Percentiles rank a stretch among this genome's conserved stretches.
These are phyloP conservation scores for Reutealis trisperma DNA, from an alignment of 345 rosid genomes.

Conservation along the genomic window DNA sequence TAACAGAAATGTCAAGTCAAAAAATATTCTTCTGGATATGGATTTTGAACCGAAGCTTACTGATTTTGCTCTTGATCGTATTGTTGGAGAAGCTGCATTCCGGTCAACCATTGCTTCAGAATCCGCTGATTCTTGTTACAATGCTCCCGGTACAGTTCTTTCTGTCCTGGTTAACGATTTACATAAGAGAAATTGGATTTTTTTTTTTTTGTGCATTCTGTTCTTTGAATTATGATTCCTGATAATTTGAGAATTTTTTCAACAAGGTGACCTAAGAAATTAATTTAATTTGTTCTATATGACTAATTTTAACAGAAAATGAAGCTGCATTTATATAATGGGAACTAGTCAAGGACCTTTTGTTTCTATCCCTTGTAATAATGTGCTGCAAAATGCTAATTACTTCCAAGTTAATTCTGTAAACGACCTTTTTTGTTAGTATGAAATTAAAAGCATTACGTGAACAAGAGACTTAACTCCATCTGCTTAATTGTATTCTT, in stretches of 20 bases:
- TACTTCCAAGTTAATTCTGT: too few relatives aligned
- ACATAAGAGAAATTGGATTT: not conserved
- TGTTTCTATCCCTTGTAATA: not conserved
- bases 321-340: not conserved
- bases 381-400: not conserved
- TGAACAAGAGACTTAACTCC: not conserved
- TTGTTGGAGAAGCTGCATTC: conserved; percentile 80
- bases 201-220: not conserved
- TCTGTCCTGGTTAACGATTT: not conserved
- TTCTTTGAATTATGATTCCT: too few relatives aligned
- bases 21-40: conserved; percentile 69
- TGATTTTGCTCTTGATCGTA: conserved; percentile 72
- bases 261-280: too few relatives aligned
- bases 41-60: conserved; percentile 77
- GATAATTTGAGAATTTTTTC: too few relatives aligned
- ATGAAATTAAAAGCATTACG: not conserved
- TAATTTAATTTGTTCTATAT: not conserved
- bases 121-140: conserved; percentile 60
- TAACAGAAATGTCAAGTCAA: conserved; percentile 78
- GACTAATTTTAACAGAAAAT: not conserved
- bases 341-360: not conserved
- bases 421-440: not conserved
- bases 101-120: conserved; percentile 58
- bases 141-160: conserved; percentile 72
- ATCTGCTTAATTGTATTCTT: not conserved